Base-by-base conservation (phyloP, 306 rosid species). In the Quercus robur region DNA sequence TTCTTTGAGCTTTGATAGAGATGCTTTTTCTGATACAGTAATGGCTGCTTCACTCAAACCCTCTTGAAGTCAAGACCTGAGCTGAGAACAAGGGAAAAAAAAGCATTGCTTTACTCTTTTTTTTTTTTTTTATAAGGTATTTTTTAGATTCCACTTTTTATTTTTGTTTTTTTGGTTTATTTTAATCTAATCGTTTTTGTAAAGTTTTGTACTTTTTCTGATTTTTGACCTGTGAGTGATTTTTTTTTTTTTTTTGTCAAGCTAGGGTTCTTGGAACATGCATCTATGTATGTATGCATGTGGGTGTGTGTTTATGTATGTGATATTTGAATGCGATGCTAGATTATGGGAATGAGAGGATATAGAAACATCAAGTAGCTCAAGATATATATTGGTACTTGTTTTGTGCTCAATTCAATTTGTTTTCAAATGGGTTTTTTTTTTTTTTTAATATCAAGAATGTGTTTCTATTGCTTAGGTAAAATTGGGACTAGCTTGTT, bases 91-190 rank as follows among this genome's bases (percentile, higher is more conserved):
- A 35, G 52, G 1, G 31, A 66, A 64, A 63, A 11, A 35, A 8
- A 33, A 19, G 28, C 72, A 67, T 67, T 67, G 51, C 72, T 67
- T 46, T 46, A 5, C 21, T 13, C 62, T 71, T 15, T 58, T 23
- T 0, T 4, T 26, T 26, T 26, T 75, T 30, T 75, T 30, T 75
- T 15, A 70, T 70, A 71, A 71, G 84, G 86, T 79, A 75, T 35
- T 33, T 66, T 41, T 41, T 72, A 66, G 73, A 15, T 73, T 67
- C 49, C 20, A 11, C 31, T 30, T 20, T 59, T 61, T 61, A 12
- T 59, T 14, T 10, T 35, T 6, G 9, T 35, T 35, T 35, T 35
- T 5, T 35, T 35, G 41, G 44, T 66, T 67, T 31, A 20, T 67
- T 67, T 35, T 23, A n/a, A 33, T 33, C 72, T 7, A 4, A 33